A percentile compares a stretch with the other conserved stretches of the same genome.
phyloP scores from a whole-genome alignment of 2,329 filamentous ascomycete genomes.

The Pochonia chlamydosporia region DNA sequence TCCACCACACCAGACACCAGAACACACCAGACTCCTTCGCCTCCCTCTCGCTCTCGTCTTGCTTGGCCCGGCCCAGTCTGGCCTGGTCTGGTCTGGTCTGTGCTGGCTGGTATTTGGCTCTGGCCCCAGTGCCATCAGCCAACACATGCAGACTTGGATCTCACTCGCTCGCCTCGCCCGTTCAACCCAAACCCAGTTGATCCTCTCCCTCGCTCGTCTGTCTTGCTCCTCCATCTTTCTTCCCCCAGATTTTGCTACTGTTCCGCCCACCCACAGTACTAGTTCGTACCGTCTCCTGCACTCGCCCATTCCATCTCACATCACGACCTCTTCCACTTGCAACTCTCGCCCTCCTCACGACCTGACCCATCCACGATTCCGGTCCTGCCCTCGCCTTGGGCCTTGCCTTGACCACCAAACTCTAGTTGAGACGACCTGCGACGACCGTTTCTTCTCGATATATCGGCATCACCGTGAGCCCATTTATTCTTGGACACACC shows the following conservation, averaged over 20 bases:
- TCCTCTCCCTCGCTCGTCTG: neutral
- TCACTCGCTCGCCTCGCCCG: neutral
- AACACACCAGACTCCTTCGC: too few species aligned
- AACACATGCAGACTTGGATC: neutral
- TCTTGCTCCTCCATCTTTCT: neutral
- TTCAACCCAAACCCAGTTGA: neutral
- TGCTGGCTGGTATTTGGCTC: too few species aligned
- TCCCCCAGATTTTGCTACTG: conserved; percentile 5
- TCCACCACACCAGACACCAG: too few species aligned
- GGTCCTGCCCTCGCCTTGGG: neutral
- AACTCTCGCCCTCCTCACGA: neutral
- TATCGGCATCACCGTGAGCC: neutral
- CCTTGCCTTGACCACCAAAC: neutral
- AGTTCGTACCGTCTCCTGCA: conserved; percentile 1
- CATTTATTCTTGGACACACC: neutral
- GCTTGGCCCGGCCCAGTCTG: too few species aligned
- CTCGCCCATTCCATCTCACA: neutral
- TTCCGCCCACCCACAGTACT: neutral
- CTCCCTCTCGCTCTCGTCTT: too few species aligned
- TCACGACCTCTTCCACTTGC: neutral
- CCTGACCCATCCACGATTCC: neutral
- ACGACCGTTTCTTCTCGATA: neutral
- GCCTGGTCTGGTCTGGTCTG: too few species aligned
- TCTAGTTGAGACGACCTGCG: neutral
- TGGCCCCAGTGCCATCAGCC: too few species aligned